These are phyloP conservation scores for Physcia stellaris DNA, from an alignment of 495 filamentous ascomycete species.

Conservation along the genomic window DNA sequence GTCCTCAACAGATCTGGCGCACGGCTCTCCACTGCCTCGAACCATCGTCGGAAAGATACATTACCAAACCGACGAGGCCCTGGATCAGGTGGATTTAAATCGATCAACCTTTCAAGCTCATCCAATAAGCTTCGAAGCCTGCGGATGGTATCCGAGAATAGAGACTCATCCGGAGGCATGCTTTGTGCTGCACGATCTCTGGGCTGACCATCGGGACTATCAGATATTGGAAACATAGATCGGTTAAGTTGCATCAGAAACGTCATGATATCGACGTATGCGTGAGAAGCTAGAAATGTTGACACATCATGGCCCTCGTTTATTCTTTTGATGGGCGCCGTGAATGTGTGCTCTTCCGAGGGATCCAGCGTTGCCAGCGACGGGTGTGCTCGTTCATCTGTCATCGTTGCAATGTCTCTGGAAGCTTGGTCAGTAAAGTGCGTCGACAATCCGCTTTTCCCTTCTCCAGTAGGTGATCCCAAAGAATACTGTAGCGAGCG, in stretches of 20 bases:
- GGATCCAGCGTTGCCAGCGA: neutral
- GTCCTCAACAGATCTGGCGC: constrained; percentile 43
- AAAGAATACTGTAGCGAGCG: no score
- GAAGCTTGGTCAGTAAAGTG: no score
- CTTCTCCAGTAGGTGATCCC: no score
- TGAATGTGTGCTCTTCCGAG: neutral
- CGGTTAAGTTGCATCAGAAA: constrained; percentile 85
- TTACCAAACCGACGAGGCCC: constrained; percentile 89
- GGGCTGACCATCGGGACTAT: constrained; percentile 12
- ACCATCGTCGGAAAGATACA: constrained; percentile 74
- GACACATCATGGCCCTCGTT: constrained; percentile 66
- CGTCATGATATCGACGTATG: constrained; percentile 70
- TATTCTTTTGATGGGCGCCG: constrained; percentile 32
- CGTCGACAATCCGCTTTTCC: no score
- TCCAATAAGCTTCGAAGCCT: constrained; percentile 49
- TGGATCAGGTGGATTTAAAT: constrained; percentile 67
- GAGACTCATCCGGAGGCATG: constrained; percentile 26
- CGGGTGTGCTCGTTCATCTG: no score
- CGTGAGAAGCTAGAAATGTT: constrained; percentile 60
- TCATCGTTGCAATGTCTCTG: no score
- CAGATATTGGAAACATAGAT: constrained; percentile 55
- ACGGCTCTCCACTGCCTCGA: constrained; percentile 48
- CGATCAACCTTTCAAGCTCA: constrained; percentile 49
- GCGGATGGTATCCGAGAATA: constrained; percentile 45
- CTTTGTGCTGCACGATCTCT: constrained; percentile 41